Conservation (phyloP, 495 filamentous ascomycete genomes). For the Pseudevernia furfuracea region DNA sequence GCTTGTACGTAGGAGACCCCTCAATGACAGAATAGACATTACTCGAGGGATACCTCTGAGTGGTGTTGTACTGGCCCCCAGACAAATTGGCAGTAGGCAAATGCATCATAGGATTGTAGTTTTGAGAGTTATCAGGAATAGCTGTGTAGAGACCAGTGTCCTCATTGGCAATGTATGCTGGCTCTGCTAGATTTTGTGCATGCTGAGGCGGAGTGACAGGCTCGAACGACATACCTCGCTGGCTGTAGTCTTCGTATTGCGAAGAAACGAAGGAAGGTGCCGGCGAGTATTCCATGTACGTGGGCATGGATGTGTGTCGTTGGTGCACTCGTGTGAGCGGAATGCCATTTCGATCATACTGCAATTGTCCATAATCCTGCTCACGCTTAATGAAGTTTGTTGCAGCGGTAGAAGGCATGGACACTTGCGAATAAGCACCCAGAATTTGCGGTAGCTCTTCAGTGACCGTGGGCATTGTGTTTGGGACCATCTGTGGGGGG, state of each 20-base stretch:
- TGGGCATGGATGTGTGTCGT: conserved; percentile 93
- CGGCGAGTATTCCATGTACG: conserved; percentile 95
- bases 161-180: conserved; percentile 95
- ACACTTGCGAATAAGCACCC: conserved; percentile 63
- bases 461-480: conserved; percentile 67
- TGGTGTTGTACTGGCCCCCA: conserved; percentile 61
- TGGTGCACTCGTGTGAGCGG: conserved; percentile 74
- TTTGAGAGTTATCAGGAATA: conserved; percentile 65
- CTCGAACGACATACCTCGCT: conserved; percentile 90
- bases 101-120: conserved; percentile 79
- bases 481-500: conserved; percentile 65
- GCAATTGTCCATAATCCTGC: conserved; percentile 62
- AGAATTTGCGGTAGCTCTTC: conserved; percentile 67
- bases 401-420: conserved; percentile 51
- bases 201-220: conserved; percentile 94
- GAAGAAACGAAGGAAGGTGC: conserved; percentile 96
- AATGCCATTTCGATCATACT: conserved; percentile 88
- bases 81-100: conserved; percentile 80
- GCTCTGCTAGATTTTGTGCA: conserved; percentile 69
- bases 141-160: conserved; percentile 92
- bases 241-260: conserved; percentile 94
- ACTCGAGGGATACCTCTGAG: conserved; percentile 61
- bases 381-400: conserved; percentile 75
- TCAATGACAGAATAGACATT: conserved; percentile 94
- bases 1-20: conserved; percentile 97